Evolutionary conservation across 768 basidiomycete species (phyloP).

Genomic region (Clathrus columnatus): DNA sequence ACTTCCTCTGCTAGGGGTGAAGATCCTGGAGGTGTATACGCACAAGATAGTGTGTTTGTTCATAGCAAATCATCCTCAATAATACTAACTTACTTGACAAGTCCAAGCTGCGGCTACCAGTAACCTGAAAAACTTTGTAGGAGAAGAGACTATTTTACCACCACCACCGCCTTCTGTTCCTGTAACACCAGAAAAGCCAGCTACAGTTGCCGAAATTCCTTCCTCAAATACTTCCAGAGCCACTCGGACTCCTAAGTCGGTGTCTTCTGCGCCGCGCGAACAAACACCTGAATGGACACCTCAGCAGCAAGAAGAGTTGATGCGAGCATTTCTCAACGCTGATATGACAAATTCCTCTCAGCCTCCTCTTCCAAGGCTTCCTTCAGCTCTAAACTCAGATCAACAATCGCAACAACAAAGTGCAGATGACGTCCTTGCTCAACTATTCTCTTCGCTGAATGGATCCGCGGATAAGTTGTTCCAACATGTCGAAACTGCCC

Average conservation of each 20-base stretch:
- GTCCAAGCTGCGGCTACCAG: background rate
- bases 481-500: constrained; percentile 29
- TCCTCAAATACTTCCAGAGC: constrained; percentile 28
- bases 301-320: constrained; percentile 60
- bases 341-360: constrained; percentile 8
- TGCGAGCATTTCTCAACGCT: constrained; percentile 51
- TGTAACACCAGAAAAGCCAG: constrained; percentile 13
- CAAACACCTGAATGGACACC: constrained; percentile 55
- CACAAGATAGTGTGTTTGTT: constrained; percentile 38
- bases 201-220: constrained; percentile 23
- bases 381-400: background rate
- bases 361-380: constrained; percentile 1
- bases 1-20: constrained; percentile 69
- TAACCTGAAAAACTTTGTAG: constrained; percentile 26
- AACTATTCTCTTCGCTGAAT: constrained; percentile 24
- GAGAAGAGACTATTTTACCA: constrained; percentile 40
- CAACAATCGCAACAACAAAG: constrained; percentile 3
- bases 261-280: constrained; percentile 8
- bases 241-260: constrained; percentile 19
- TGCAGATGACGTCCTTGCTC: constrained; percentile 24
- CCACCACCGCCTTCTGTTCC: constrained; percentile 25
- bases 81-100: background rate
- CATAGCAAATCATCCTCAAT: constrained; percentile 9
- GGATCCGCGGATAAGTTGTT: constrained; percentile 17
- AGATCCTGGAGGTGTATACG: constrained; percentile 44